Evolutionary conservation across 352 stramenopile species (phyloP).

Genomic region (Halophytophthora batemanensis): DNA sequence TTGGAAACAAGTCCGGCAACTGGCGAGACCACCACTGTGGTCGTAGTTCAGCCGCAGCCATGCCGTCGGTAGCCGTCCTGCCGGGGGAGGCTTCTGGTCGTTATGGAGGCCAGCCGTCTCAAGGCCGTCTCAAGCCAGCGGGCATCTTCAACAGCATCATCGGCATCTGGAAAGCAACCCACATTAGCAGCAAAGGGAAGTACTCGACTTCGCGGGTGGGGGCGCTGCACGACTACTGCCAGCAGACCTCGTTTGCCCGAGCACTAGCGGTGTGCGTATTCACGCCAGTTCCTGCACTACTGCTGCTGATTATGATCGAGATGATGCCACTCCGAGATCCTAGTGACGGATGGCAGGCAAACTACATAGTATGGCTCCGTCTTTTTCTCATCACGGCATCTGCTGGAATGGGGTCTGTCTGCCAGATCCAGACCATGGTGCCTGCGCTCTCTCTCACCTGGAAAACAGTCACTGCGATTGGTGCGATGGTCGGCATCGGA

Average conservation of each 20-base stretch:
- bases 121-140: too few species aligned
- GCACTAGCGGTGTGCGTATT: neutral
- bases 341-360: conserved; percentile 1
- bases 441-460: neutral
- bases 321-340: neutral
- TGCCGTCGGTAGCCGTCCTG: too few species aligned
- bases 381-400: neutral
- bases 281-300: neutral
- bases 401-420: neutral
- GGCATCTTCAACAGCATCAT: neutral
- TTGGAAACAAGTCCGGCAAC: too few species aligned
- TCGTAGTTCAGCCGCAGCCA: too few species aligned
- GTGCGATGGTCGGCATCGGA: neutral
- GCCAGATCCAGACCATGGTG: neutral
- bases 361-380: conserved; percentile 7
- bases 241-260: too few species aligned
- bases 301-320: neutral
- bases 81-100: too few species aligned
- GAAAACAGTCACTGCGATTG: neutral
- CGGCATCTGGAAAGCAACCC: conserved; percentile 2
- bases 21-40: too few species aligned
- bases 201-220: conserved; percentile 31
- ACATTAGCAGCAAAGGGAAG: conserved; percentile 18
- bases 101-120: too few species aligned
- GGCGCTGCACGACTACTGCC: conserved; percentile 20